Evolutionary conservation across 2,329 filamentous ascomycete species (phyloP), one percentile per base, ranked within the genome.

Genomic region (Emmonsiellopsis sp.): DNA sequence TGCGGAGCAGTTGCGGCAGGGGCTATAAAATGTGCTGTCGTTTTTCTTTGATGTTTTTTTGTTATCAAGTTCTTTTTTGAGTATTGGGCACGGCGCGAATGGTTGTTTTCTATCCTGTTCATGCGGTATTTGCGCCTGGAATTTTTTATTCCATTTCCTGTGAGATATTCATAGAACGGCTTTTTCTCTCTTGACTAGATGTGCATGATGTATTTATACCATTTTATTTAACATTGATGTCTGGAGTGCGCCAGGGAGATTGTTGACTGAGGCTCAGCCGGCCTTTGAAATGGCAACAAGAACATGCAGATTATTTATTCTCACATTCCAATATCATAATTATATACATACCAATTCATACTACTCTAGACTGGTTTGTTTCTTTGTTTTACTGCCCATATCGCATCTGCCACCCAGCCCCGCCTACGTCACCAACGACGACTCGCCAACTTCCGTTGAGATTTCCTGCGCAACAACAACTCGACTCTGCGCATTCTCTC

Each of bases 1-100:
- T 66, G 87, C 88, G 44, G 91, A 96, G 74, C 86, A 90, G 80
- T 78, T 96, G 78, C 83, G 92, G 68, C 88, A 94, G 72, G 87
- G 88, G 17, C 71, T 90, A 70, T 89, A 73, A 77, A 55, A 58
- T 40, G 54, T 45, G 32, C 66, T 68, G 65, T 39, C 44, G 42
- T 57, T 61, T 44, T 43, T 27, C 14, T 53, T 43, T 60, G 48
- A 53, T 49, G 48, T 52, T 31, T 51, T 46, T 45, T 51, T 63
- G 21, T 27, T 40, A 51, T 56, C 31, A 36, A 61, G 44, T 55
- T 55, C 37, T 54, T 56, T 63, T 48, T 49, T 57, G 36, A 27
- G 46, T 36, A 27, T 1, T 31, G 46, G 46, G 46, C 6, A 39
- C 27, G 46, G 46, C 46, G 46, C 39, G 10, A 5, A 17, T 40